These are phyloP conservation scores for Collybiopsis confluens DNA, from an alignment of 768 basidiomycete genomes.

Conservation along the genomic window DNA sequence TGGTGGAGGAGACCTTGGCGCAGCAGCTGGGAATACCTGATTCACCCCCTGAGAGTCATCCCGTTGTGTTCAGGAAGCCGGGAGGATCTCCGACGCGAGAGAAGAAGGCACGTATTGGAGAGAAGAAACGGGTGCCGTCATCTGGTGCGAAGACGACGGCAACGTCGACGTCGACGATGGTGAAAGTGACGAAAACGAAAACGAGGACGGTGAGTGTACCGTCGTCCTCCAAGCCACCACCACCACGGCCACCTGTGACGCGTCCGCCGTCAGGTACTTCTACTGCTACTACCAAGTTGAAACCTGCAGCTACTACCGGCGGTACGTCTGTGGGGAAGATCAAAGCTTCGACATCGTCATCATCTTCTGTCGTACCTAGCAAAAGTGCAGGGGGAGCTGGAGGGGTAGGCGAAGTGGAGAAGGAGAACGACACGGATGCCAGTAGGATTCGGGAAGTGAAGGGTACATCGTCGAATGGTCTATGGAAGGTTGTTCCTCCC, in stretches of 20 bases:
- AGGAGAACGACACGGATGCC: not conserved
- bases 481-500: not conserved
- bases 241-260: slow-evolving; percentile 5
- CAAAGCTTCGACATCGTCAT: slow-evolving; percentile 12
- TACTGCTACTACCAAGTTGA: no score
- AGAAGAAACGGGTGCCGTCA: no score
- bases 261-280: no score
- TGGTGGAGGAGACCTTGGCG: slow-evolving; percentile 32
- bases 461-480: not conserved
- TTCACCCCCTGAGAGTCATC: slow-evolving; percentile 24
- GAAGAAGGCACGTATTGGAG: no score
- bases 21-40: slow-evolving; percentile 43
- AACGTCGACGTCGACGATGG: not conserved
- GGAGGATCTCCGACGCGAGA: slow-evolving; percentile 54
- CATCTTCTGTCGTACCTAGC: not conserved
- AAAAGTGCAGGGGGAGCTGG: not conserved
- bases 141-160: slow-evolving; percentile 13
- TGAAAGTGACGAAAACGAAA: slow-evolving; percentile 12
- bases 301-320: no score
- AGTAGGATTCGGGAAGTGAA: not conserved
- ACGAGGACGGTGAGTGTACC: not conserved
- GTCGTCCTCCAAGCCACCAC: slow-evolving; percentile 3
- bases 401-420: not conserved
- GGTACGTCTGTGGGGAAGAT: no score
- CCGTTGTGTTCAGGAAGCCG: slow-evolving; percentile 28